Percentiles rank a stretch among this genome's conserved stretches.
Evolutionary conservation across 2,329 filamentous ascomycete genomes (phyloP).

Genomic region (Alternaria alternata): DNA sequence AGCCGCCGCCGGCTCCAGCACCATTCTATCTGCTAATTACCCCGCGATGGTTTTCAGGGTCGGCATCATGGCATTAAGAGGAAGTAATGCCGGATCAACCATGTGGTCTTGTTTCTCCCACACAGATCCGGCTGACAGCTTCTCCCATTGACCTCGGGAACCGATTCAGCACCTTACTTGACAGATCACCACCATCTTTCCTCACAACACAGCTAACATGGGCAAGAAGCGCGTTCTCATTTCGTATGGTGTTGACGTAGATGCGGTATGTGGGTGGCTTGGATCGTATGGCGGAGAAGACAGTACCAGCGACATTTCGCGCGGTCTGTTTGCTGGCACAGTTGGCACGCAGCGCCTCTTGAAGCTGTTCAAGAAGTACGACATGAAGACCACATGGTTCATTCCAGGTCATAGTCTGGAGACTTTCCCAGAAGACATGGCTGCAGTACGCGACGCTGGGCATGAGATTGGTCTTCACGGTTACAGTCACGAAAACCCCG

Average conservation of each 20-base stretch:
- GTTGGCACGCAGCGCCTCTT: conserved; percentile 72
- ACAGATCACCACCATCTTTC: background rate
- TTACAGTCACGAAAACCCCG: conserved; percentile 76
- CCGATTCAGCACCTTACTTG: background rate
- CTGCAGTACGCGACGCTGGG: conserved; percentile 64
- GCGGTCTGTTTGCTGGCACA: conserved; percentile 75
- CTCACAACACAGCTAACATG: conserved; percentile 36
- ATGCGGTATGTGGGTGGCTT: conserved; percentile 73
- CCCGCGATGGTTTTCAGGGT: conserved; percentile 18
- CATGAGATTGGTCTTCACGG: conserved; percentile 73
- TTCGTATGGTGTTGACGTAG: conserved; percentile 76
- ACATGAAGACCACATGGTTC: conserved; percentile 74
- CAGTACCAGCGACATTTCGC: conserved; percentile 73
- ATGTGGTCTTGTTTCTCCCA: background rate
- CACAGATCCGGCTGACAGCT: background rate
- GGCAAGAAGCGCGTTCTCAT: conserved; percentile 63
- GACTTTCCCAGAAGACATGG: conserved; percentile 70
- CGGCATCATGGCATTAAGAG: conserved; percentile 13
- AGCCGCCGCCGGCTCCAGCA: conserved; percentile 15
- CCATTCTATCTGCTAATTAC: conserved; percentile 15
- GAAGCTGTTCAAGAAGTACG: conserved; percentile 75
- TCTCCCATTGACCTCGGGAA: background rate
- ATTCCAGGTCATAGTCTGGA: conserved; percentile 69
- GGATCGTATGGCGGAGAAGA: conserved; percentile 78
- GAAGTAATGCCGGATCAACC: background rate